phyloP scores from a whole-genome alignment of 2,329 filamentous ascomycete genomes.

The Aspergillus pseudoviridinutans region DNA sequence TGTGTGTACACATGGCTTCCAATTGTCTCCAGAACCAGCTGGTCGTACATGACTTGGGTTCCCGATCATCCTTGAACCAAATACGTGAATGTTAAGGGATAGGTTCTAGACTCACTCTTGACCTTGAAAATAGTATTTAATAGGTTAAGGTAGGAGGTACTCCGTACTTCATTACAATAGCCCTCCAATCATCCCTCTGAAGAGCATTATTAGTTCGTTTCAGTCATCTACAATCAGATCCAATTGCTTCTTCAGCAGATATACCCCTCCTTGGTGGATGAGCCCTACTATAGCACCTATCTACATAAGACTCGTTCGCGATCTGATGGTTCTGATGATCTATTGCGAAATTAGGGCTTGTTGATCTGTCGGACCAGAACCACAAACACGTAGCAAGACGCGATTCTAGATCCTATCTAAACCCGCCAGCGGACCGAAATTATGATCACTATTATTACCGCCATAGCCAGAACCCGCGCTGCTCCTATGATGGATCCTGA shows the following conservation, averaged over 20 bases:
- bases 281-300: neutral
- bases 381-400: conserved; percentile 1
- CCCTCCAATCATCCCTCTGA: neutral
- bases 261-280: neutral
- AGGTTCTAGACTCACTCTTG: neutral
- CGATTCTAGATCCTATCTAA: conserved; percentile 11
- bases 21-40: neutral
- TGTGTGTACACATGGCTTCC: neutral
- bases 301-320: neutral
- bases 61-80: neutral
- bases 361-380: conserved; percentile 17
- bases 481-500: neutral
- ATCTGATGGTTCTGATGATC: neutral
- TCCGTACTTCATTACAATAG: neutral
- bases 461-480: conserved; percentile 9
- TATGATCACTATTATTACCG: conserved; percentile 2
- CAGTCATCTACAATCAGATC: neutral
- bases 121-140: neutral
- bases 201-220: neutral
- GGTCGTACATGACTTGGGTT: neutral
- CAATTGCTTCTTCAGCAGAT: neutral
- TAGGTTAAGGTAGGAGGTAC: neutral
- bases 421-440: conserved; percentile 1
- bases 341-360: conserved; percentile 11
- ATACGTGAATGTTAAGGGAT: neutral